Evolutionary conservation across 345 rosid species (phyloP), one percentile per base, ranked within the genome.

Genomic region (Syzygium oleosum): DNA sequence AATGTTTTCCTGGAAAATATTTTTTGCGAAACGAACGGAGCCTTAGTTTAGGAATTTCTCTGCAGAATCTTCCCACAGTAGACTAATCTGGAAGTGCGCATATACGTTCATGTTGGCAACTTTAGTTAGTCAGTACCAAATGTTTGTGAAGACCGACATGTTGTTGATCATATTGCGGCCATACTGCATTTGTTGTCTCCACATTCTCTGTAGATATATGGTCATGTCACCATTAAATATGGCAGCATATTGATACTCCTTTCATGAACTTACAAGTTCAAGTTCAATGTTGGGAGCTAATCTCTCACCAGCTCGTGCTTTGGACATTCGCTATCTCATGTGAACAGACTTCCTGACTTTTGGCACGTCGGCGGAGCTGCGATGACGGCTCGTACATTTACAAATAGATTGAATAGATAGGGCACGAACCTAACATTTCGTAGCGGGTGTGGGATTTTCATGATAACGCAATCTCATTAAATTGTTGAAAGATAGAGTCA

Each of bases 361-460:
- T 63, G 3, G 9, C 34, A 4, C 0, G 1, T 63, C 0, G 2
- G 0, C 15, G 7, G 9, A 63, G 21, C 5, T 29, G 15, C 7
- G 3, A 7, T 17, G 56, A 2, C 8, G 2, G 22, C 56, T 53
- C 19, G 9, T 17, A 17, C 9, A 5, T 6, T 6, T 17, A 17
- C 9, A 3, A 23, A 17, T 63, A 19, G 77, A 7, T 63, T 63
- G 5, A 29, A 29, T 29, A 3, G 11, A n/a, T 63, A 29, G 0
- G 21, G 0, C 77, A 7, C 0, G 5, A 15, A 63, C 15, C 1
- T 63, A 3, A 63, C 77, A 29, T 29, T 63, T 58, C 4, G 6
- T 58, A 58, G 5, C 0, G 11, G 27, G 65, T 25, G 9, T 13
- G 38, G 7, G 34, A 63, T 16, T 38, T 63, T 15, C 29, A n/a